Base-by-base conservation (phyloP, 352 stramenopile species). In the Globisporangium viniferum region DNA sequence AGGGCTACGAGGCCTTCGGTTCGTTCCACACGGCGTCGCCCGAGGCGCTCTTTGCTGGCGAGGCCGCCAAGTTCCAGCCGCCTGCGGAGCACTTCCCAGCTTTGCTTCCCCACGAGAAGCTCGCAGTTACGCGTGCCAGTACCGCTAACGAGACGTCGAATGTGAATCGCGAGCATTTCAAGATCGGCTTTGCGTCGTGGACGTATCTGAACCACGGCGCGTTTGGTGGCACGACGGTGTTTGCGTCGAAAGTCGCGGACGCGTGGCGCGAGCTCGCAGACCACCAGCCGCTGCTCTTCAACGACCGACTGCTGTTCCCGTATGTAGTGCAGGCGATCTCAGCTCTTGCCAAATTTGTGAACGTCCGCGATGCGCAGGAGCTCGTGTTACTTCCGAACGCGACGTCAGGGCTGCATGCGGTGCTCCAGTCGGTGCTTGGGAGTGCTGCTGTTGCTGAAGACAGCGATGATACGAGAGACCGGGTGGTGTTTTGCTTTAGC, bases 121-220 rank as follows among this genome's bases (percentile, higher is more conserved):
- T 59, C 51, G 44, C 12, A 29, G 44, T 20, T 27, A 12, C 18
- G 10, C 9, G 5, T 27, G 10, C 22, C 15, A 31, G 20, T 10
- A 24, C 48, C 5, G 39, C 39, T 46, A 5, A 46, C 15, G 49
- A 39, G n/a, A 58, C 66, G 44, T 53, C 18, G 0, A n/a, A 29
- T 3, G 20, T n/a, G 22, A 90, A 81, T 56, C 71, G 71, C 8
- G 31, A 57, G 54, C 74, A 82, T 22, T 94, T 93, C 57, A 75
- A 80, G 3, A 63, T 91, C 46, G 83, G 89, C 48, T 72, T 89
- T 9, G 20, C 71, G 0, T 71, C 57, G 15, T 98, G 92, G 92
- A 97, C 87, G 39, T 98, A 97, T 73, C 67, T 98, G 9, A 98
- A 99, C 76, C 96, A 99, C 72, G 94, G 94, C 39, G 94, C 94